These are phyloP conservation scores for Beauveria sp. DNA, from an alignment of 2,329 filamentous ascomycete genomes.

Conservation along the genomic window DNA sequence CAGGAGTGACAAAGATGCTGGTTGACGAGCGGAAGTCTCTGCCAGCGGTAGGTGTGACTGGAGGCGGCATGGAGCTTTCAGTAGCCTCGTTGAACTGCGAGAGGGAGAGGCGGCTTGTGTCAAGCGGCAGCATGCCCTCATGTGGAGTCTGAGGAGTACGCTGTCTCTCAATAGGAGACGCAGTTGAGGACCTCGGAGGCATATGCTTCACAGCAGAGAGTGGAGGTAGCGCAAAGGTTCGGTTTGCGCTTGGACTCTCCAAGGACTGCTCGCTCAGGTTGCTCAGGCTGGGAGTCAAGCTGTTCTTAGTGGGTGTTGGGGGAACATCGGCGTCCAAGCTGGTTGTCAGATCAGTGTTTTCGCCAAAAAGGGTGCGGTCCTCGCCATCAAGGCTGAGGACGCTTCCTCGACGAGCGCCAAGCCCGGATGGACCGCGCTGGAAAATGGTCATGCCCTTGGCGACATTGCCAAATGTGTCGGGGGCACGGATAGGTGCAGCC, in stretches of 20 bases:
- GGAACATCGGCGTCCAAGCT: slow-evolving; percentile 56
- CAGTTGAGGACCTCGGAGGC: slow-evolving; percentile 37
- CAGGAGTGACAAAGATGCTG: slow-evolving; percentile 54
- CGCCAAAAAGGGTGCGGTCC: slow-evolving; percentile 46
- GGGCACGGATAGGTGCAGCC: slow-evolving; percentile 39
- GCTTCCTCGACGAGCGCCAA: slow-evolving; percentile 52
- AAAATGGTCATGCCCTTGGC: slow-evolving; percentile 62
- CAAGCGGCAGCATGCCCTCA: slow-evolving; percentile 65
- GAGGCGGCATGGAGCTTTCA: slow-evolving; percentile 36
- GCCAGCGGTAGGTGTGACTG: slow-evolving; percentile 73
- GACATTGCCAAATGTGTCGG: slow-evolving; percentile 44
- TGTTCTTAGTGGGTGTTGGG: slow-evolving; percentile 86
- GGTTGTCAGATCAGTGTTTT: slow-evolving; percentile 20
- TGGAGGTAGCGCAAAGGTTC: slow-evolving; percentile 33
- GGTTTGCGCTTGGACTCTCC: slow-evolving; percentile 41
- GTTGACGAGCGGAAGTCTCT: slow-evolving; percentile 44
- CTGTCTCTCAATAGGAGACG: slow-evolving; percentile 52
- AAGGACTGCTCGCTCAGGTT: slow-evolving; percentile 31
- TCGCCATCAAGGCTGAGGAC: slow-evolving; percentile 76
- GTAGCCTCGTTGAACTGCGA: slow-evolving; percentile 47
- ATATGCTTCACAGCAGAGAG: slow-evolving; percentile 33
- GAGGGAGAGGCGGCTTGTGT: slow-evolving; percentile 77
- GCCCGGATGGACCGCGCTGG: slow-evolving; percentile 41
- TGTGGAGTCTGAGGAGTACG: slow-evolving; percentile 71
- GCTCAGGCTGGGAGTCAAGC: slow-evolving; percentile 33